Evolutionary conservation across 768 basidiomycete species (phyloP).

Genomic region (Termitomyces sp.): DNA sequence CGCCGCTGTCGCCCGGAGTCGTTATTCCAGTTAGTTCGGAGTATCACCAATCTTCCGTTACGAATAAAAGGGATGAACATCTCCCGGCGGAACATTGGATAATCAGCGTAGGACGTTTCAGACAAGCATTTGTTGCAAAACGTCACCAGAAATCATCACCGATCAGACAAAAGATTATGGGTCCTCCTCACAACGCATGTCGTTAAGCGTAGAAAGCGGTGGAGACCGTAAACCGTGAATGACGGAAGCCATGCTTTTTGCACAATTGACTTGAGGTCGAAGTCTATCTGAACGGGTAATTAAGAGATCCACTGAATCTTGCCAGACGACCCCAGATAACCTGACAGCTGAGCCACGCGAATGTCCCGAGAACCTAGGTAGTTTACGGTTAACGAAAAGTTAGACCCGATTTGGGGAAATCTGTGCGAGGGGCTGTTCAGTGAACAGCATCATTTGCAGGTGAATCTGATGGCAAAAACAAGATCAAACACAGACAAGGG

Average conservation of each 20-base stretch:
- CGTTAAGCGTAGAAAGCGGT: conserved; percentile 6
- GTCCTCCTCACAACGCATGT: not conserved
- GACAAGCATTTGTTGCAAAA: conserved; percentile 1
- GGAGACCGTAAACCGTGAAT: not conserved
- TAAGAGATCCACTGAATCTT: not conserved
- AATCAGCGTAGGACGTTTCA: conserved; percentile 4
- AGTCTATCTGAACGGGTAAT: not conserved
- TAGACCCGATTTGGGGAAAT: conserved; percentile 1
- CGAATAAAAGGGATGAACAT: not conserved
- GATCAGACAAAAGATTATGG: conserved; percentile 1
- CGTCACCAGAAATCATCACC: not conserved
- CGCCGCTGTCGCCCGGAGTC: not conserved
- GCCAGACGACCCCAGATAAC: not conserved
- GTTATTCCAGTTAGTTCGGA: conserved; percentile 8
- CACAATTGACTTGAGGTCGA: not conserved
- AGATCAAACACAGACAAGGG: conserved; percentile 13
- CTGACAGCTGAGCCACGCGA: not conserved
- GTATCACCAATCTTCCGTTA: not conserved
- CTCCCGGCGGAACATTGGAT: not conserved
- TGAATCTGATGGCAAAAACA: conserved; percentile 15
- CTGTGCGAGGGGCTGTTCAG: too few relatives aligned
- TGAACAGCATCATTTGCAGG: conserved; percentile 17
- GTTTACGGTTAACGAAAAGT: not conserved
- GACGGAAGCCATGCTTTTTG: conserved; percentile 6
- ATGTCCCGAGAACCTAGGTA: conserved; percentile 4